Evolutionary conservation across 2,329 filamentous ascomycete species (phyloP).

Genomic region (Chrysoporthe cubensis): DNA sequence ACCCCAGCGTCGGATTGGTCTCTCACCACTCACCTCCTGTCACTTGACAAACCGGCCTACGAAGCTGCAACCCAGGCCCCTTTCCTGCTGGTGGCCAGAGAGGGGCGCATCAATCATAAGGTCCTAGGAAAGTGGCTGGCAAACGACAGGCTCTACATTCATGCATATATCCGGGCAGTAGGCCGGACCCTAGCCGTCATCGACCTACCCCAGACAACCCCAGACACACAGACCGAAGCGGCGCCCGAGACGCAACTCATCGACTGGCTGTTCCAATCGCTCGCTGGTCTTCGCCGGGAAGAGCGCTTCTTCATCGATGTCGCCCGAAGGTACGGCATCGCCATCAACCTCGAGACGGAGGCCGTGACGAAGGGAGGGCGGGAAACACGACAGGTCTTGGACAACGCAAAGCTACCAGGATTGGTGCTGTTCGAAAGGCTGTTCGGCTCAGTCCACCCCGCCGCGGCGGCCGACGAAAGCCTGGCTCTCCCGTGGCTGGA

Average conservation of each 20-base stretch:
- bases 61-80: slow-evolving; percentile 64
- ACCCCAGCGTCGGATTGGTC: slow-evolving; percentile 36
- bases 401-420: slow-evolving; percentile 44
- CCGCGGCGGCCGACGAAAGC: slow-evolving; percentile 40
- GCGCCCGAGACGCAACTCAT: slow-evolving; percentile 58
- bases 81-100: slow-evolving; percentile 68
- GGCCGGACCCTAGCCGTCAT: slow-evolving; percentile 67
- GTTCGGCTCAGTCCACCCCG: slow-evolving; percentile 56
- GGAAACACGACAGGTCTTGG: slow-evolving; percentile 29
- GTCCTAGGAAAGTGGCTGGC: slow-evolving; percentile 69
- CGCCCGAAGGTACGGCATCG: slow-evolving; percentile 61
- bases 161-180: slow-evolving; percentile 70
- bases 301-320: slow-evolving; percentile 70
- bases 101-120: slow-evolving; percentile 60
- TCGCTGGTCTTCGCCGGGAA: slow-evolving; percentile 70
- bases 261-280: slow-evolving; percentile 64
- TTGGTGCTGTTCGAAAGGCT: slow-evolving; percentile 49
- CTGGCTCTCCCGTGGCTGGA: slow-evolving; percentile 59
- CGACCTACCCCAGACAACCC: slow-evolving; percentile 49
- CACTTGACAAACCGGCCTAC: slow-evolving; percentile 50
- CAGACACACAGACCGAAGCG: slow-evolving; percentile 30
- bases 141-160: slow-evolving; percentile 73
- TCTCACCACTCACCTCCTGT: slow-evolving; percentile 62
- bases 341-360: slow-evolving; percentile 44
- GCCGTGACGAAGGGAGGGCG: slow-evolving; percentile 21